A percentile compares a stretch with the other conserved stretches of the same genome.
phyloP scores from a whole-genome alignment of 2,329 filamentous ascomycete species.

The Aspergillaceae sp. region DNA sequence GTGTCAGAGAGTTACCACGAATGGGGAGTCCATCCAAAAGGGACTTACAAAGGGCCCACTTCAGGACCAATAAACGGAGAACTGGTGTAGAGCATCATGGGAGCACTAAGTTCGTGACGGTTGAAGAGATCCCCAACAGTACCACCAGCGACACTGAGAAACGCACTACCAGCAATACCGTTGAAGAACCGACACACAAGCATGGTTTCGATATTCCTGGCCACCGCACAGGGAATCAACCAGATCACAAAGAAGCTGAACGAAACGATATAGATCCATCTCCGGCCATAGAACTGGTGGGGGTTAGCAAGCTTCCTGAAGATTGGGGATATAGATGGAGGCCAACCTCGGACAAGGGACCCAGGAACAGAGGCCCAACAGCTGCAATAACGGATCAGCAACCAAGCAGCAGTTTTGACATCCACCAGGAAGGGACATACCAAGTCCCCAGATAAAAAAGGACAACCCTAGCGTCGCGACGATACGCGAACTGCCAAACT shows the following conservation, averaged over 20 bases:
- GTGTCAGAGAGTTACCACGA: not conserved
- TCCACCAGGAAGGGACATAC: conserved; percentile 16
- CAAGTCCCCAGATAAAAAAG: conserved; percentile 72
- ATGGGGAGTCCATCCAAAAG: not conserved
- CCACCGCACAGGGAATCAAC: conserved; percentile 72
- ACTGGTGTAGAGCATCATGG: conserved; percentile 75
- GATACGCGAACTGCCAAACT: conserved; percentile 63
- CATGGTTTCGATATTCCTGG: conserved; percentile 73
- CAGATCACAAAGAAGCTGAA: conserved; percentile 70
- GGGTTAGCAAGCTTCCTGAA: not conserved
- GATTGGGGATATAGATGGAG: not conserved
- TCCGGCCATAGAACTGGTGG: conserved; percentile 64
- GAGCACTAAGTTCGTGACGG: conserved; percentile 59
- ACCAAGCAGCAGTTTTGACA: not conserved
- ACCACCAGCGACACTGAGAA: conserved; percentile 65
- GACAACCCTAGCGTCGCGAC: conserved; percentile 74
- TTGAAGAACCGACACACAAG: conserved; percentile 66
- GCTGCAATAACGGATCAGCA: conserved; percentile 18
- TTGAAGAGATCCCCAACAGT: conserved; percentile 76
- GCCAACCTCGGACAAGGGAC: conserved; percentile 52
- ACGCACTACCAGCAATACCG: conserved; percentile 42
- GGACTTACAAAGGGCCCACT: conserved; percentile 43
- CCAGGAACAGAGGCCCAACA: conserved; percentile 55
- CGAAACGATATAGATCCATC: conserved; percentile 69
- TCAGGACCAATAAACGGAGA: conserved; percentile 51